These are phyloP conservation scores for Brassica incana DNA, from an alignment of 345 rosid species.

Conservation along the genomic window DNA sequence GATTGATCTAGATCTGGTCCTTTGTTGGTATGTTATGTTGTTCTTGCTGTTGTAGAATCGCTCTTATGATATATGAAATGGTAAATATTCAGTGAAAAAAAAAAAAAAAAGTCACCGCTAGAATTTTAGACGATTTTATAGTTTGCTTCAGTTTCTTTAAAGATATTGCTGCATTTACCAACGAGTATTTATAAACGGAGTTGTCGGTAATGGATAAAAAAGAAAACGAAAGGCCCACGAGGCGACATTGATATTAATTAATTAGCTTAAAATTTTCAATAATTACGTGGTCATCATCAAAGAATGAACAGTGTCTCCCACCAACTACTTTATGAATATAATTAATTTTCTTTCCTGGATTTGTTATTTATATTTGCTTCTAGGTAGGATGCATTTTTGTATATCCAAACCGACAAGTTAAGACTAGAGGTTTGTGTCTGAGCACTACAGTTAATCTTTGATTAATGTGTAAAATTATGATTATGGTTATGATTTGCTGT, in stretches of 20 bases:
- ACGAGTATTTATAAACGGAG: neutral
- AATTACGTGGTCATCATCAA: slow-evolving; percentile 41
- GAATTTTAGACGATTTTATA: neutral
- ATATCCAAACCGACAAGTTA: slow-evolving; percentile 28
- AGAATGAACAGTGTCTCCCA: slow-evolving; percentile 33
- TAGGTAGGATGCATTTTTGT: slow-evolving; percentile 28
- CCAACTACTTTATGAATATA: slow-evolving; percentile 23
- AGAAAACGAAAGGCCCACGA: slow-evolving; percentile 13
- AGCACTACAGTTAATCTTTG: slow-evolving; percentile 12
- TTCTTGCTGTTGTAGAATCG: no score
- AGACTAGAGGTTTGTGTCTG: slow-evolving; percentile 1
- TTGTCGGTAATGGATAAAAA: slow-evolving; percentile 14
- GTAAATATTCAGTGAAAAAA: no score
- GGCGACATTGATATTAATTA: slow-evolving; percentile 22
- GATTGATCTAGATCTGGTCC: no score
- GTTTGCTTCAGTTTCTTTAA: neutral
- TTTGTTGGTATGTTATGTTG: no score
- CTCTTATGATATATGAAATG: no score
- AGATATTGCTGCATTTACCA: neutral
- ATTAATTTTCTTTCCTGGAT: neutral
- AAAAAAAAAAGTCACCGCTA: neutral
- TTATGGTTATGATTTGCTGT: slow-evolving; percentile 32
- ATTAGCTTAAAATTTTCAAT: slow-evolving; percentile 18
- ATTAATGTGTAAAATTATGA: slow-evolving; percentile 10
- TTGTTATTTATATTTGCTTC: slow-evolving; percentile 8